phyloP scores from a whole-genome alignment of 495 filamentous ascomycete genomes.

The Durotheca rogersii region DNA sequence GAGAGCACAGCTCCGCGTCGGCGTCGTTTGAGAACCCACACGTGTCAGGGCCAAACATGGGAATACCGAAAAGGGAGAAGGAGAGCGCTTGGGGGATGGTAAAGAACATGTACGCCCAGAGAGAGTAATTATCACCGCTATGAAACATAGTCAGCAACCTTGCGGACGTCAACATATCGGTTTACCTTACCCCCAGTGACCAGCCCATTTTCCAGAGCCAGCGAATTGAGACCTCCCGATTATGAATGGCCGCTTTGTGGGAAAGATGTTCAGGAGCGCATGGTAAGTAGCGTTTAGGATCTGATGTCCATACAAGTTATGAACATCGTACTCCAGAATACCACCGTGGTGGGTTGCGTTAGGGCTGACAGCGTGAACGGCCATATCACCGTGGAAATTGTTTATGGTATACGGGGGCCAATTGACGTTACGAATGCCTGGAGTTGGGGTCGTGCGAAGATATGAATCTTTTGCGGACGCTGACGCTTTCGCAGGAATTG shows the following conservation, averaged over 20 bases:
- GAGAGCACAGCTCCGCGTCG: conserved; percentile 72
- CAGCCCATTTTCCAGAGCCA: conserved; percentile 76
- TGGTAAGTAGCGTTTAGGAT: conserved; percentile 80
- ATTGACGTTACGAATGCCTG: conserved; percentile 71
- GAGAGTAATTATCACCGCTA: conserved; percentile 69
- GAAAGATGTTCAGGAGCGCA: conserved; percentile 62
- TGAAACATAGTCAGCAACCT: conserved; percentile 3
- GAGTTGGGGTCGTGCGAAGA: conserved; percentile 63
- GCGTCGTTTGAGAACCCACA: conserved; percentile 77
- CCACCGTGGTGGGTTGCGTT: conserved; percentile 78
- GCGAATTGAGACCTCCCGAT: conserved; percentile 83
- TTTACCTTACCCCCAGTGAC: conserved; percentile 69
- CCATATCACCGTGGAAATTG: conserved; percentile 74
- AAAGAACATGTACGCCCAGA: conserved; percentile 71
- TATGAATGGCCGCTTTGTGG: conserved; percentile 76
- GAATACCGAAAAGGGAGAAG: conserved; percentile 80
- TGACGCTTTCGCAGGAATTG: too few species aligned
- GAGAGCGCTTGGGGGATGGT: conserved; percentile 79
- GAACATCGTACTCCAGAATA: conserved; percentile 74
- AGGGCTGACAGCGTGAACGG: conserved; percentile 69
- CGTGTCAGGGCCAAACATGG: conserved; percentile 84
- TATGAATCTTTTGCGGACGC: too few species aligned
- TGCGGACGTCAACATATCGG: not conserved
- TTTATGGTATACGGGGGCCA: conserved; percentile 82
- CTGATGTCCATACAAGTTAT: conserved; percentile 74